These are phyloP conservation scores for Trichoderma simmonsii DNA, from an alignment of 2,329 filamentous ascomycete genomes.

Conservation along the genomic window DNA sequence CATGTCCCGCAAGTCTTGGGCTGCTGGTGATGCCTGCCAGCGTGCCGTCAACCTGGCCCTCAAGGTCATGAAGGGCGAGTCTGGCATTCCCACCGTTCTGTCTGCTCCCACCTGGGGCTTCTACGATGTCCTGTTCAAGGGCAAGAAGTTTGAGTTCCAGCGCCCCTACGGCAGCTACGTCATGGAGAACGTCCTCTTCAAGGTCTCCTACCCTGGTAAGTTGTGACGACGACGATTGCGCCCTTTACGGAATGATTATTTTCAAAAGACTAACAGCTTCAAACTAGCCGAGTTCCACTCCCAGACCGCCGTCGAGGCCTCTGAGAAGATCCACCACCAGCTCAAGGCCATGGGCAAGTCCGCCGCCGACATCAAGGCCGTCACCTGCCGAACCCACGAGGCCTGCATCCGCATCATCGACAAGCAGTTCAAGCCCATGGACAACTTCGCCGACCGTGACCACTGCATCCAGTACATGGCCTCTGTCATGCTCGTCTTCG, in stretches of 20 bases:
- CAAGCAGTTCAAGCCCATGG: constrained; percentile 99
- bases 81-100: constrained; percentile 86
- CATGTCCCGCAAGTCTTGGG: constrained; percentile 99
- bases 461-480: constrained; percentile 99
- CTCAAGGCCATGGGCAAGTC: constrained; percentile 84
- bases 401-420: constrained; percentile 98
- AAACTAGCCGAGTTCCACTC: constrained; percentile 88
- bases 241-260: neutral
- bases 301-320: constrained; percentile 94
- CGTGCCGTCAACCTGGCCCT: constrained; percentile 87
- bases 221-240: neutral
- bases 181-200: constrained; percentile 99
- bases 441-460: constrained; percentile 99
- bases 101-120: constrained; percentile 95
- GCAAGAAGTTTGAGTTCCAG: constrained; percentile 95
- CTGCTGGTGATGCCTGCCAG: constrained; percentile 96
- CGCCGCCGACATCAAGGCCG: constrained; percentile 86
- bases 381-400: constrained; percentile 96
- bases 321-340: constrained; percentile 80
- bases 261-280: neutral
- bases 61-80: constrained; percentile 88
- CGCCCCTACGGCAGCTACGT: constrained; percentile 96
- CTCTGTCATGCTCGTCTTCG: constrained; percentile 90
- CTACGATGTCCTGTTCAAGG: constrained; percentile 97
- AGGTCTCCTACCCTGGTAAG: constrained; percentile 94